Evolutionary conservation across 2,329 filamentous ascomycete genomes (phyloP).

Genomic region (Trichophyton schoenleinii): DNA sequence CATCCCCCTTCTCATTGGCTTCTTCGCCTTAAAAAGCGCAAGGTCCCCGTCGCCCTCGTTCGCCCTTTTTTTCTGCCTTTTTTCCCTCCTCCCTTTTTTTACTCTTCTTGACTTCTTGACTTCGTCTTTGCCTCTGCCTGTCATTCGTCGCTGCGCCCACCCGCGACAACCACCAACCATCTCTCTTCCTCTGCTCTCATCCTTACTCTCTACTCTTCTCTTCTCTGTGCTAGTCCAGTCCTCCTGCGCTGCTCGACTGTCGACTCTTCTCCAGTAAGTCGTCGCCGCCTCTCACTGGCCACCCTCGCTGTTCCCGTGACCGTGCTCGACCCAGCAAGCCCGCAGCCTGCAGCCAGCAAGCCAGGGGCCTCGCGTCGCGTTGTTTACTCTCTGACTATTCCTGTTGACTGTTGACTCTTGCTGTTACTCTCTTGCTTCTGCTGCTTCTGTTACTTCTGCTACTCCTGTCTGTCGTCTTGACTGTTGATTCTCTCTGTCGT

Average conservation of each 20-base stretch:
- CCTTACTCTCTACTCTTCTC: not conserved
- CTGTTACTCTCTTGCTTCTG: not conserved
- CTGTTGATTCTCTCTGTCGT: not conserved
- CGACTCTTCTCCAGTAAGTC: too few relatives aligned
- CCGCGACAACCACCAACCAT: too few relatives aligned
- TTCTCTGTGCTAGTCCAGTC: too few relatives aligned
- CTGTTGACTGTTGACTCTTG: too few relatives aligned
- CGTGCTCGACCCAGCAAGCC: constrained; percentile 4
- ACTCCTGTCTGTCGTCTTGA: too few relatives aligned
- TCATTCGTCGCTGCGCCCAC: not conserved
- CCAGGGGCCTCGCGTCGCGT: not conserved
- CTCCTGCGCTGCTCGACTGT: too few relatives aligned
- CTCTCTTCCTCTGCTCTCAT: not conserved
- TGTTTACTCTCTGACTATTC: not conserved
- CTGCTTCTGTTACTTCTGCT: not conserved
- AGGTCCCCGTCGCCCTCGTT: not conserved
- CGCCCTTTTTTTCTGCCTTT: not conserved
- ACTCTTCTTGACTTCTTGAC: too few relatives aligned
- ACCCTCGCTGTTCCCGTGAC: constrained; percentile 5
- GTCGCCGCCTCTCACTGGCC: too few relatives aligned
- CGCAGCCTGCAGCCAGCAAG: not conserved
- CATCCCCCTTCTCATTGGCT: not conserved
- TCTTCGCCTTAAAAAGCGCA: not conserved
- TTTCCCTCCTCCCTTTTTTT: not conserved
- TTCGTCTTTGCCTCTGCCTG: too few relatives aligned